Evolutionary conservation across 2,329 filamentous ascomycete genomes (phyloP).

Genomic region (Cladobotryum mycophilum): DNA sequence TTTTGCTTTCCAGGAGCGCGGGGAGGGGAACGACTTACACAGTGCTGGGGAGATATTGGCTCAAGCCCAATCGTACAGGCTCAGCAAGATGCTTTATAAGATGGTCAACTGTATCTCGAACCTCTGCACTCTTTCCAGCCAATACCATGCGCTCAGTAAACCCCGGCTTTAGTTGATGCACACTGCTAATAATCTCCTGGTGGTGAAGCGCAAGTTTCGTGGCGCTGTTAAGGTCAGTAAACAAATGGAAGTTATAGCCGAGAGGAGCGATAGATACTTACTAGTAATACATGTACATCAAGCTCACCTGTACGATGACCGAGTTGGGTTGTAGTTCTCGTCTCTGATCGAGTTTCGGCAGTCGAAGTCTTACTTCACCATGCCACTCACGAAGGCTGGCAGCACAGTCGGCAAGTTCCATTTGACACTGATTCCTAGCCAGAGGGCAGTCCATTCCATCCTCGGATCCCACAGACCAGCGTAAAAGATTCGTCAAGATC

Average conservation of each 20-base stretch:
- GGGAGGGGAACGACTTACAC: conserved; percentile 6
- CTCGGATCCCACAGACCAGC: conserved; percentile 1
- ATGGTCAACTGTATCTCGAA: conserved; percentile 4
- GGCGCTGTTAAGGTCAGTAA: neutral
- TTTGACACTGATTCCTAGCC: neutral
- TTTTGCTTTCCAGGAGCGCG: neutral
- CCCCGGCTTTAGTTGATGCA: conserved; percentile 1
- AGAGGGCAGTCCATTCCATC: conserved; percentile 3
- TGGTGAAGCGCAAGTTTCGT: conserved; percentile 3
- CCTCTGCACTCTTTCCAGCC: conserved; percentile 5
- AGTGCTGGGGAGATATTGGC: conserved; percentile 7
- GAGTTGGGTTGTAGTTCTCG: conserved; percentile 4
- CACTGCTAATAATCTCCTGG: conserved; percentile 6
- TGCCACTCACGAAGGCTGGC: conserved; percentile 3
- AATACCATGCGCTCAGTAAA: neutral
- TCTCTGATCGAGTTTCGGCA: conserved; percentile 2
- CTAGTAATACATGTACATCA: conserved; percentile 10
- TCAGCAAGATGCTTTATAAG: conserved; percentile 4
- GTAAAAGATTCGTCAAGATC: conserved; percentile 1
- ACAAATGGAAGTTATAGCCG: neutral
- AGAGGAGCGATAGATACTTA: neutral
- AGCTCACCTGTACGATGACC: conserved; percentile 6
- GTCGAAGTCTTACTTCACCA: neutral
- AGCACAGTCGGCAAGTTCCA: neutral
- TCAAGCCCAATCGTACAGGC: conserved; percentile 3